Percentiles rank a stretch among this genome's conserved stretches.
phyloP scores from a whole-genome alignment of 2,329 filamentous ascomycete species.

The Diaporthe batatas region DNA sequence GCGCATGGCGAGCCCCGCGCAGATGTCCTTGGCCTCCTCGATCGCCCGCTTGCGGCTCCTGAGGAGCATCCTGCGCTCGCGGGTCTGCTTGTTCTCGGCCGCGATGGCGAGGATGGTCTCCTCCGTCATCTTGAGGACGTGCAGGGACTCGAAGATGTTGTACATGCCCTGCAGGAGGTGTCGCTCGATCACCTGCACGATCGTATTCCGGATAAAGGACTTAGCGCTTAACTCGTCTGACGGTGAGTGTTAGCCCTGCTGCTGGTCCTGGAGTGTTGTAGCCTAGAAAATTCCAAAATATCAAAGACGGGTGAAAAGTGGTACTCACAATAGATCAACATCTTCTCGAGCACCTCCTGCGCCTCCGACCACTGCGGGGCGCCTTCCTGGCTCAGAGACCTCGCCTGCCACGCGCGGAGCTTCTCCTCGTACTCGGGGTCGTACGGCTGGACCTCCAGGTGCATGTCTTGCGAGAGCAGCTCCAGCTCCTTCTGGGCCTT shows the following conservation, averaged over 20 bases:
- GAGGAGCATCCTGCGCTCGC: constrained; percentile 61
- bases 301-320: too few species aligned
- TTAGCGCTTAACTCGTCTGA: constrained; percentile 62
- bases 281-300: too few species aligned
- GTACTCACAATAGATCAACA: constrained; percentile 62
- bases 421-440: constrained; percentile 67
- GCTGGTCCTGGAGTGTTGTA: too few species aligned
- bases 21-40: constrained; percentile 63
- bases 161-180: constrained; percentile 66
- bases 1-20: constrained; percentile 64
- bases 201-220: constrained; percentile 65
- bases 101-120: constrained; percentile 63
- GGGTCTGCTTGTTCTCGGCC: constrained; percentile 66
- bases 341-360: constrained; percentile 67
- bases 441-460: constrained; percentile 66
- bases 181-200: constrained; percentile 65
- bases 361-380: constrained; percentile 63
- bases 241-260: too few species aligned
- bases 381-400: constrained; percentile 12
- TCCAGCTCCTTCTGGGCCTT: constrained; percentile 61
- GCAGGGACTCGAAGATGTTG: constrained; percentile 65
- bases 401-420: constrained; percentile 60
- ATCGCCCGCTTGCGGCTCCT: constrained; percentile 64
- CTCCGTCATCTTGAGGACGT: constrained; percentile 62
- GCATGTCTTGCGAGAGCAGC: constrained; percentile 63